These are phyloP conservation scores for Nicotiana sylvestris DNA, from an alignment of 257 asterid genomes.

Conservation along the genomic window DNA sequence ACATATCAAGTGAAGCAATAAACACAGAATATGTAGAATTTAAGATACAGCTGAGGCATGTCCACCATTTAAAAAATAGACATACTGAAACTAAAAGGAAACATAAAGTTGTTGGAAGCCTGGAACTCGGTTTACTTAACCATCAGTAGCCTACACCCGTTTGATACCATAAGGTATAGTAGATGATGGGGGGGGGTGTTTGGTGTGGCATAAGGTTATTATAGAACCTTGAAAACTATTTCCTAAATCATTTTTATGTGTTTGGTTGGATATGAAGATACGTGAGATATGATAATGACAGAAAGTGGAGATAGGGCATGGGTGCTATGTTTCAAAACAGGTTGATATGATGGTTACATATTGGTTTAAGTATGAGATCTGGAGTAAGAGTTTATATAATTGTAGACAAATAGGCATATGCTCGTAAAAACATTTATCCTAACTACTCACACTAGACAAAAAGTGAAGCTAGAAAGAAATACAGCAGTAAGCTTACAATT, in stretches of 20 bases:
- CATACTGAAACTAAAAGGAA: background rate
- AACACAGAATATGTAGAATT: constrained; percentile 4
- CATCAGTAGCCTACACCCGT: background rate
- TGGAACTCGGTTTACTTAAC: background rate
- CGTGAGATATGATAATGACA: background rate
- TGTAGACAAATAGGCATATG: background rate
- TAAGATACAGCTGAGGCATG: background rate
- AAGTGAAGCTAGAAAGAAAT: background rate
- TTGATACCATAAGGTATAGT: background rate
- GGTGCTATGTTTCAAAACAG: background rate
- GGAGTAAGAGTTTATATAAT: background rate
- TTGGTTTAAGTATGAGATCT: background rate
- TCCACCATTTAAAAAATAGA: background rate
- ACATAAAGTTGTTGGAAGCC: background rate
- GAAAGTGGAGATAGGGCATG: background rate
- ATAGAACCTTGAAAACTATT: background rate
- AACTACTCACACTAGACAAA: background rate
- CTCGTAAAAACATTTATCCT: background rate
- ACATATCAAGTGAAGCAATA: background rate
- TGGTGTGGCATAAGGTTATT: background rate
- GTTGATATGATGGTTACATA: background rate
- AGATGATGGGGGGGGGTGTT: background rate
- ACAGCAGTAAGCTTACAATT: background rate
- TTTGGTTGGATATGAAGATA: background rate
- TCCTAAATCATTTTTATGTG: background rate